Evolutionary conservation across 768 basidiomycete species (phyloP), one percentile per base, ranked within the genome.

Genomic region (Naganishia kalamii): DNA sequence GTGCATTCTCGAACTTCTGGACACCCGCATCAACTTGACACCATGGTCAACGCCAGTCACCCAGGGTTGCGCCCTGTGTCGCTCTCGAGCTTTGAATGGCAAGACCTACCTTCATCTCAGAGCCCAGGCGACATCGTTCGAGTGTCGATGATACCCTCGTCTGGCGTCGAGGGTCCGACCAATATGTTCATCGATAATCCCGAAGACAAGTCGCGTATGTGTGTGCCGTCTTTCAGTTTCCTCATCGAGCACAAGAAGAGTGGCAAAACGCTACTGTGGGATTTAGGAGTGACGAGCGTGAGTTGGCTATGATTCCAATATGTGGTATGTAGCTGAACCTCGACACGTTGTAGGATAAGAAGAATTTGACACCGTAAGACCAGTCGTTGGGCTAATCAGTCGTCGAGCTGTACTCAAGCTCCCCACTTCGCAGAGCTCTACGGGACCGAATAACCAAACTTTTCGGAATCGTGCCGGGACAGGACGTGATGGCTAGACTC

Each of bases 331-430:
- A 49, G n/a, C 29, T 48, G 27, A 49, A 5, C 13, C 44, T 33
- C 4, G 1, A 23, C 12, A 13, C 27, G 11, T 50, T 8, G 19
- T 11, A 49, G 62, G 66, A 71, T 49, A 62, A 63, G 13, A 66
- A 66, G 41, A 67, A 70, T 33, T 50, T 60, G 3, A 63, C 67
- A 7, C 69, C 64, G 72, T 71, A 32, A 62, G 70, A 65, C n/a
- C n/a, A n/a, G 40, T 13, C 27, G 40, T 54, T 27, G 2, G 40
- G 7, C 23, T 10, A 51, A 21, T 30, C 4, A 10, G 32, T 41
- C 15, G 33, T 11, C 12, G 17, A 7, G 27, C 23, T 0, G 40
- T 32, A 11, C 46, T 43, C 21, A 46, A 33, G 17, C 13, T 30
- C n/a, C 19, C 15, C 40, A 23, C 41, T 41, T 50, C 29, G 23